phyloP scores from a whole-genome alignment of 106 monocot species.

The Dioscorea zingiberensis region DNA sequence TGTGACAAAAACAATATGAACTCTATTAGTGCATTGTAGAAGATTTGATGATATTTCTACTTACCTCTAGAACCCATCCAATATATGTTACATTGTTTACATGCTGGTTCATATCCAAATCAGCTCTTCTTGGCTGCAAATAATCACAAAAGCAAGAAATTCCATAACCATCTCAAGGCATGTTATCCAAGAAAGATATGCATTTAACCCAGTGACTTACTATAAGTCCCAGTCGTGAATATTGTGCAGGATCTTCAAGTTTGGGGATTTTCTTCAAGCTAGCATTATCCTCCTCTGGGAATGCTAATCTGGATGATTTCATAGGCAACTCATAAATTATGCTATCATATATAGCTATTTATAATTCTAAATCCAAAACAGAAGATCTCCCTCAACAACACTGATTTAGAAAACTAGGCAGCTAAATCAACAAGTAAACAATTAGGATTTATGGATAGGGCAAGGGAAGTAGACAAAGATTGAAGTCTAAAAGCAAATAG shows the following conservation, averaged over 20 bases:
- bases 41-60: not conserved
- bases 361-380: too few relatives aligned
- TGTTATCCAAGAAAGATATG: not conserved
- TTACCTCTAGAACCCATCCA: slow-evolving; percentile 99
- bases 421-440: too few relatives aligned
- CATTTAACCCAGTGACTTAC: slow-evolving; percentile 29
- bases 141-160: not conserved
- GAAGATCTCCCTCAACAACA: too few relatives aligned
- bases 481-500: too few relatives aligned
- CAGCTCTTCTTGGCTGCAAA: slow-evolving; percentile 92
- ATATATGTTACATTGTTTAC: slow-evolving; percentile 99
- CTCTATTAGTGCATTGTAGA: too few relatives aligned
- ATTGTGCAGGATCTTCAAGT: slow-evolving; percentile 68
- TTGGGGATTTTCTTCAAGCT: slow-evolving; percentile 94
- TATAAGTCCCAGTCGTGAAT: slow-evolving; percentile 68
- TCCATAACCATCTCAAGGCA: not conserved
- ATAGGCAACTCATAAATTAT: not conserved
- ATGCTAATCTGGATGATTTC: slow-evolving; percentile 56
- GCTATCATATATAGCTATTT: too few relatives aligned
- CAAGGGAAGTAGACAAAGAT: too few relatives aligned
- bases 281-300: slow-evolving; percentile 77
- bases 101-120: slow-evolving; percentile 99
- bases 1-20: not conserved
- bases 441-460: too few relatives aligned
- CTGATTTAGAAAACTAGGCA: too few relatives aligned